phyloP scores from a whole-genome alignment of 352 stramenopile species.

The Pythium apleroticum region DNA sequence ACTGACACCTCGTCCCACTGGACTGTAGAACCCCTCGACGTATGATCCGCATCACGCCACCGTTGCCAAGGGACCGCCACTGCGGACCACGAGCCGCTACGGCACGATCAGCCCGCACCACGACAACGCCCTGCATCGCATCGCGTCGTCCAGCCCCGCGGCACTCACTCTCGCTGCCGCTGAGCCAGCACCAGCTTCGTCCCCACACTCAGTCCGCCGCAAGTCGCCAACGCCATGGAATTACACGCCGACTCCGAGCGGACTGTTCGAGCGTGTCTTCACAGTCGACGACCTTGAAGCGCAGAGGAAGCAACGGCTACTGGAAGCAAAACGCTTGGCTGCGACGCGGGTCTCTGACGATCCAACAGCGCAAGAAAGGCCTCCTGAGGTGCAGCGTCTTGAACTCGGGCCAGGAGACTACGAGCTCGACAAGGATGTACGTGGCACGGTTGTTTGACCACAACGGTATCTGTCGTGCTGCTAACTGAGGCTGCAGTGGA shows the following conservation, averaged over 20 bases:
- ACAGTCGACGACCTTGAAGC: slow-evolving; percentile 41
- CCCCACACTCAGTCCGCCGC: slow-evolving; percentile 9
- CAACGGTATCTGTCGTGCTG: neutral
- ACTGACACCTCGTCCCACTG: too few species aligned
- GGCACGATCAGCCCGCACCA: slow-evolving; percentile 45
- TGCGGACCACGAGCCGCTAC: slow-evolving; percentile 22
- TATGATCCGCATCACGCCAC: slow-evolving; percentile 33
- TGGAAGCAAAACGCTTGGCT: slow-evolving; percentile 4
- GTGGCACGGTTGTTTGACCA: neutral
- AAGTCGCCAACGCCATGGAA: slow-evolving; percentile 28
- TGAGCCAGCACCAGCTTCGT: slow-evolving; percentile 2
- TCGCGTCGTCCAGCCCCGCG: slow-evolving; percentile 11
- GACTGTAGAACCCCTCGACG: slow-evolving; percentile 43
- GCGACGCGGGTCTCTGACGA: neutral
- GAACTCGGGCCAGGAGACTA: slow-evolving; percentile 56
- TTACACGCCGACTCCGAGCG: slow-evolving; percentile 41
- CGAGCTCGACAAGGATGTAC: slow-evolving; percentile 49
- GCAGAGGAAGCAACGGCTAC: neutral
- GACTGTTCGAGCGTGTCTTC: slow-evolving; percentile 48
- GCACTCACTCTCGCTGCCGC: slow-evolving; percentile 9
- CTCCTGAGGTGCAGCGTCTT: slow-evolving; percentile 23
- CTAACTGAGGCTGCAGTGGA: slow-evolving; percentile 27
- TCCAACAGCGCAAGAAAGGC: neutral
- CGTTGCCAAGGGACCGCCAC: slow-evolving; percentile 17
- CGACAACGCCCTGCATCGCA: slow-evolving; percentile 13